Evolutionary conservation across 2,329 filamentous ascomycete species (phyloP).

Genomic region (Aureobasidium sp.): DNA sequence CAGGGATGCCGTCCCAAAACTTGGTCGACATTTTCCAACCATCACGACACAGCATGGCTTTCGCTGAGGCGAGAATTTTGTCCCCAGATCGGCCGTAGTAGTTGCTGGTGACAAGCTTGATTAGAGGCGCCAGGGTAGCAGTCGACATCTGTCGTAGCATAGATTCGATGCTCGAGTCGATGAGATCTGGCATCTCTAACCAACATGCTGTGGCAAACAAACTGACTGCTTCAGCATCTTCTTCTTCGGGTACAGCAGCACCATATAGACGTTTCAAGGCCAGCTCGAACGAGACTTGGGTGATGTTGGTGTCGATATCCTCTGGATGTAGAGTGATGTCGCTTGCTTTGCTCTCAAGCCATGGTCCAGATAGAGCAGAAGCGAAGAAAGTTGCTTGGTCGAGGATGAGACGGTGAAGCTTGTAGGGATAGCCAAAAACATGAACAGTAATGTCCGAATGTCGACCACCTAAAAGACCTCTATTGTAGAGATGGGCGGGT

Average conservation of each 20-base stretch:
- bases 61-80: conserved; percentile 49
- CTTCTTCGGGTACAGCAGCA: conserved; percentile 41
- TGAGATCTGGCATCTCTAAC: conserved; percentile 52
- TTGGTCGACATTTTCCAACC: conserved; percentile 50
- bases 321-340: conserved; percentile 48
- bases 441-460: conserved; percentile 50
- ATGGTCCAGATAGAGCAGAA: conserved; percentile 48
- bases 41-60: conserved; percentile 51
- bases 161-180: conserved; percentile 47
- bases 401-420: conserved; percentile 48
- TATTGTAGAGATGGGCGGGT: conserved; percentile 46
- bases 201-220: conserved; percentile 52
- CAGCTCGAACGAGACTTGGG: conserved; percentile 47
- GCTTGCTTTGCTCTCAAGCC: conserved; percentile 47
- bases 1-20: conserved; percentile 52
- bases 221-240: conserved; percentile 47
- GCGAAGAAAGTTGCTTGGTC: conserved; percentile 52
- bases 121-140: conserved; percentile 41
- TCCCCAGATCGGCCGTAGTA: conserved; percentile 51
- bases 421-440: conserved; percentile 47
- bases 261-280: conserved; percentile 50
- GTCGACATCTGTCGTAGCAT: conserved; percentile 50
- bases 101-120: conserved; percentile 48
- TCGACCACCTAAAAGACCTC: conserved; percentile 45
- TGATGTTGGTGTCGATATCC: conserved; percentile 48